Conservation (phyloP, 2,329 filamentous ascomycete genomes). For the Talaromyces sp. region DNA sequence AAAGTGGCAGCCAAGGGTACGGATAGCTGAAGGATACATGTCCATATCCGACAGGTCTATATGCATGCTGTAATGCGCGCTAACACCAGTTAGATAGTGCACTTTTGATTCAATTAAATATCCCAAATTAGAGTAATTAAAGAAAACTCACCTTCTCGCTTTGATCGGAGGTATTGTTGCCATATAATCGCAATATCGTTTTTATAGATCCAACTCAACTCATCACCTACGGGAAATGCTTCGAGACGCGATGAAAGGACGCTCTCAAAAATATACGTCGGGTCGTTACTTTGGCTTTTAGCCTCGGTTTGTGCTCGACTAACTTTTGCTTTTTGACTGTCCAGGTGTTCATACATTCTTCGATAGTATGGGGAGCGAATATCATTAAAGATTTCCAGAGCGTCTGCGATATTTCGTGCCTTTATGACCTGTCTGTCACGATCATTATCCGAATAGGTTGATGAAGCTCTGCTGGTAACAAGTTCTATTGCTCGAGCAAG, state of each 20-base stretch:
- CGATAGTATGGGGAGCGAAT: slow-evolving; percentile 40
- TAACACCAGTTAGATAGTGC: no score
- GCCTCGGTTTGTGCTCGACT: slow-evolving; percentile 14
- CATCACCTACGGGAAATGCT: slow-evolving; percentile 24
- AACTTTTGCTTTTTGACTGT: slow-evolving; percentile 15
- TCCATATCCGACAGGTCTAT: no score
- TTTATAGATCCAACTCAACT: slow-evolving; percentile 39
- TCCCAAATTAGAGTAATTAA: no score
- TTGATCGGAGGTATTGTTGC: slow-evolving; percentile 11
- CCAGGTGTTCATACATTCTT: slow-evolving; percentile 28
- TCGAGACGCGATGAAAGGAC: slow-evolving; percentile 26
- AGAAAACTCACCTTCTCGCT: no score
- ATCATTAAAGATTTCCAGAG: slow-evolving; percentile 34
- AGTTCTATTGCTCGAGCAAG: slow-evolving; percentile 33
- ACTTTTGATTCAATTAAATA: no score
- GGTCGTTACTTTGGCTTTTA: slow-evolving; percentile 11
- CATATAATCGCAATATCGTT: slow-evolving; percentile 39
- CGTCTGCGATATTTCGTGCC: slow-evolving; percentile 15
- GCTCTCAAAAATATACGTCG: slow-evolving; percentile 20
- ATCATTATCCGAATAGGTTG: not conserved
- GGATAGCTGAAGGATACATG: no score
- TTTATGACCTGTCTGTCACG: not conserved
- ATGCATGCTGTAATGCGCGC: no score
- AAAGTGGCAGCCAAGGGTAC: no score
- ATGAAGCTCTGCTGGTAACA: slow-evolving; percentile 15